phyloP scores from a whole-genome alignment of 768 basidiomycete species.

The Suillus hirtellus region DNA sequence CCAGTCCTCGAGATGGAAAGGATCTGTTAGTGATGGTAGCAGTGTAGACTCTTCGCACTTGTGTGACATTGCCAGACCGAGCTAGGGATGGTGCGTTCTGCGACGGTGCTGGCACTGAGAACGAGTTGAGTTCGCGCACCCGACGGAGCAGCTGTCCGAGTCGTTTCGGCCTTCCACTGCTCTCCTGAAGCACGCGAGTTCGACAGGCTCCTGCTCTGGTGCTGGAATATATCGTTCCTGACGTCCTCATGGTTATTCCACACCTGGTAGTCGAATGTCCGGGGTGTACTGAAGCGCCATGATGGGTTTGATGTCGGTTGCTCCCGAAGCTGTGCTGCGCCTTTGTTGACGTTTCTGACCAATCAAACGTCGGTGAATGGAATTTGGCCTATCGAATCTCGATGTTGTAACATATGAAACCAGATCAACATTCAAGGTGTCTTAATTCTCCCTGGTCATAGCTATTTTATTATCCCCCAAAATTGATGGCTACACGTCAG shows the following conservation, averaged over 20 bases:
- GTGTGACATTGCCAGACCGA: background rate
- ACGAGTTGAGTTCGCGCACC: background rate
- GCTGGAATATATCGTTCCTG: background rate
- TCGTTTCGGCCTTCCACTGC: constrained; percentile 65
- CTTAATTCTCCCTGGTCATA: too few relatives aligned
- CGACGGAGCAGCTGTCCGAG: constrained; percentile 35
- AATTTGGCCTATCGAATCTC: too few relatives aligned
- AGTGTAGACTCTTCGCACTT: background rate
- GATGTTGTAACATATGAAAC: too few relatives aligned
- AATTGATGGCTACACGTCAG: too few relatives aligned
- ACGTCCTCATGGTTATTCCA: background rate
- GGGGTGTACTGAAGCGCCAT: background rate
- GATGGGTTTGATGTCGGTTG: too few relatives aligned
- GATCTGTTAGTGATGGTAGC: background rate
- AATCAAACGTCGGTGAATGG: too few relatives aligned
- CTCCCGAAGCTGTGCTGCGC: too few relatives aligned
- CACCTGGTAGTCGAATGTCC: background rate
- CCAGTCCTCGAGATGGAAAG: constrained; percentile 4
- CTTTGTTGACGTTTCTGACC: too few relatives aligned
- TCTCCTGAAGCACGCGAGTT: constrained; percentile 68
- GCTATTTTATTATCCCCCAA: too few relatives aligned
- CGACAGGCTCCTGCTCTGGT: constrained; percentile 50
- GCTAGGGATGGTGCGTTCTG: constrained; percentile 12
- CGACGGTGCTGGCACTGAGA: constrained; percentile 8
- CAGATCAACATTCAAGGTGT: too few relatives aligned